Evolutionary conservation across 2,329 filamentous ascomycete genomes (phyloP).

Genomic region (Diaporthe amygdali): DNA sequence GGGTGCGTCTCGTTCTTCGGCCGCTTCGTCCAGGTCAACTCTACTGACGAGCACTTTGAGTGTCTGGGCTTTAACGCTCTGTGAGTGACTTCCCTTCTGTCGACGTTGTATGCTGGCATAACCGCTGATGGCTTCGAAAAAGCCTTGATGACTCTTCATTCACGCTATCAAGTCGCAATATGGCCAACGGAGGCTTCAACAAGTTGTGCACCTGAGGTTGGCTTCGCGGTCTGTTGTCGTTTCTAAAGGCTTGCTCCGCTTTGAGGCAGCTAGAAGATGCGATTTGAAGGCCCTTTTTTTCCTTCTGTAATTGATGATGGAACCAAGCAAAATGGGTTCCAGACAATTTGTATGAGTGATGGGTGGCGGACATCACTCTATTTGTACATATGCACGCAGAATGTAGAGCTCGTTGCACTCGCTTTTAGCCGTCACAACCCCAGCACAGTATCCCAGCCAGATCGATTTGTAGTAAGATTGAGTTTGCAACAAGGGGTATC

Average conservation of each 20-base stretch:
- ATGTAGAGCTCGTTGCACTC: neutral
- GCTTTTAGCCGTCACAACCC: neutral
- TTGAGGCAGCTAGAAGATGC: too few species aligned
- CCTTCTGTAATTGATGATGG: too few species aligned
- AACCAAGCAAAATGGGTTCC: too few species aligned
- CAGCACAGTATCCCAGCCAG: neutral
- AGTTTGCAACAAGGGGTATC: slow-evolving; percentile 19
- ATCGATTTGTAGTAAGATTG: neutral
- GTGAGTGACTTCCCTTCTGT: slow-evolving; percentile 10
- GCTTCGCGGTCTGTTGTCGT: neutral
- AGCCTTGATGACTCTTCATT: slow-evolving; percentile 32
- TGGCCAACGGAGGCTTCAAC: slow-evolving; percentile 33
- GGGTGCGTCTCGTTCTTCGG: slow-evolving; percentile 34
- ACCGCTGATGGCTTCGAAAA: neutral
- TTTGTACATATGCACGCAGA: neutral
- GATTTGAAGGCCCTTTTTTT: neutral
- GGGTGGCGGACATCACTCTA: neutral
- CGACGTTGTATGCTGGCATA: neutral
- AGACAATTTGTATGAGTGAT: too few species aligned
- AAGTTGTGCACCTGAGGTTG: slow-evolving; percentile 28
- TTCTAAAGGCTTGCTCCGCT: too few species aligned
- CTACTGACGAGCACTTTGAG: slow-evolving; percentile 21
- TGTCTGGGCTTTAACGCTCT: slow-evolving; percentile 24
- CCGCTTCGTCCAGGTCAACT: slow-evolving; percentile 29
- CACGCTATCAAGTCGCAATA: slow-evolving; percentile 25